Evolutionary conservation across 768 basidiomycete species (phyloP).

Genomic region (Coprinopsis marcescibilis): DNA sequence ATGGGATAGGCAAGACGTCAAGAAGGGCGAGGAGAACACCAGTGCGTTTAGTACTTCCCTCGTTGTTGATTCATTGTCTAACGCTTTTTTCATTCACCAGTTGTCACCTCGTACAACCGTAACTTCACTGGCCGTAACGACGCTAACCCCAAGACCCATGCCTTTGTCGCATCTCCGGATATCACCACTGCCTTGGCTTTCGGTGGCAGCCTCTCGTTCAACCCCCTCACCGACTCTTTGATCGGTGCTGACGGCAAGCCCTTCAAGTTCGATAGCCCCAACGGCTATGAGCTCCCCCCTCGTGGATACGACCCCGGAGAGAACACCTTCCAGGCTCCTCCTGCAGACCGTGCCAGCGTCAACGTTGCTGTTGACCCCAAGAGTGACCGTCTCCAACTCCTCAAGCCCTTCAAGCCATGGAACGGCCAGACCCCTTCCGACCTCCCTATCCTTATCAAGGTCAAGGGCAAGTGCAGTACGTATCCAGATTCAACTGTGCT

Average conservation of each 20-base stretch:
- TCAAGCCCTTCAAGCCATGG: conserved; percentile 88
- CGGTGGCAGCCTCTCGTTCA: conserved; percentile 91
- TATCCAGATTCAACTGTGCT: conserved; percentile 27
- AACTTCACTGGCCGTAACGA: conserved; percentile 99
- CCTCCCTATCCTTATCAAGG: conserved; percentile 96
- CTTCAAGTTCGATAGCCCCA: conserved; percentile 94
- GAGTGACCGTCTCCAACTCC: conserved; percentile 86
- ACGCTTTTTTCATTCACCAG: conserved; percentile 34
- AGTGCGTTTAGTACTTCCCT: conserved; percentile 45
- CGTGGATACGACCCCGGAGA: conserved; percentile 95
- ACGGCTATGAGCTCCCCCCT: conserved; percentile 90
- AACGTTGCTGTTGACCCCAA: conserved; percentile 79
- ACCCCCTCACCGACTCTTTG: conserved; percentile 90
- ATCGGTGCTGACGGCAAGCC: conserved; percentile 87
- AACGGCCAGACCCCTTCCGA: conserved; percentile 87
- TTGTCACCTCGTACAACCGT: conserved; percentile 99
- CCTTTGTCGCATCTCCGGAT: conserved; percentile 90
- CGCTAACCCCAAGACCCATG: conserved; percentile 98
- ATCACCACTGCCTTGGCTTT: conserved; percentile 97
- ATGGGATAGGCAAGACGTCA: conserved; percentile 95
- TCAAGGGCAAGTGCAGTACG: conserved; percentile 89
- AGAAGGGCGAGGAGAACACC: conserved; percentile 95
- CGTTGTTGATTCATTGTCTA: not conserved
- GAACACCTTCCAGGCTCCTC: conserved; percentile 96
- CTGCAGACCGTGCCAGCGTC: conserved; percentile 76